Evolutionary conservation across 345 rosid species (phyloP).

Genomic region (Cardamine occulta): DNA sequence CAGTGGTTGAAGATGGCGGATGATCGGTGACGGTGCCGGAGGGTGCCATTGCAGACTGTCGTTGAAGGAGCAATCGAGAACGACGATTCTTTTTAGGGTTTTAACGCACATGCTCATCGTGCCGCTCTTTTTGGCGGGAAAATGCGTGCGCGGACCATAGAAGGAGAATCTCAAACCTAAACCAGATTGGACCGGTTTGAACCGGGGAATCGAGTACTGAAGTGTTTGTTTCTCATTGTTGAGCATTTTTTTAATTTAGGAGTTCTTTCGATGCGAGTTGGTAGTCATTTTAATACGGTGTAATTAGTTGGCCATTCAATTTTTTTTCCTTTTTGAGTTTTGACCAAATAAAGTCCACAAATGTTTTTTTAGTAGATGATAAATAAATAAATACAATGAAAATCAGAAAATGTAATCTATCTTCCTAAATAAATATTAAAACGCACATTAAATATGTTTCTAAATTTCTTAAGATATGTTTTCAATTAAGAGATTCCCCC

Average conservation of each 20-base stretch:
- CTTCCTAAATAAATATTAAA: neutral
- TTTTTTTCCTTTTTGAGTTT: neutral
- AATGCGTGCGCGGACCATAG: slow-evolving; percentile 13
- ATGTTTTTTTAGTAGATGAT: neutral
- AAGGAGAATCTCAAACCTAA: neutral
- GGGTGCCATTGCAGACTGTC: slow-evolving; percentile 46
- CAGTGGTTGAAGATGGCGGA: slow-evolving; percentile 38
- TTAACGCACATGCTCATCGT: slow-evolving; percentile 17
- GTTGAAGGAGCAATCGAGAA: slow-evolving; percentile 16
- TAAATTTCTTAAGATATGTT: neutral
- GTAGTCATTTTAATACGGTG: slow-evolving; percentile 21
- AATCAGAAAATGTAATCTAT: slow-evolving; percentile 1
- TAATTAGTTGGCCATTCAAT: slow-evolving; percentile 22
- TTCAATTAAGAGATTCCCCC: neutral
- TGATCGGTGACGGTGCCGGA: slow-evolving; percentile 45
- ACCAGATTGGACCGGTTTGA: slow-evolving; percentile 15
- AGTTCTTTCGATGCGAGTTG: slow-evolving; percentile 1
- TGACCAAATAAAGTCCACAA: slow-evolving; percentile 23
- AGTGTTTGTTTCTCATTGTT: neutral
- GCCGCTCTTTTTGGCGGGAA: slow-evolving; percentile 58
- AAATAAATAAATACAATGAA: neutral
- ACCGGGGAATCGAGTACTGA: neutral
- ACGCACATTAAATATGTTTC: neutral
- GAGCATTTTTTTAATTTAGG: neutral
- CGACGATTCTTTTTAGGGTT: slow-evolving; percentile 34